Percentiles rank a stretch among this genome's conserved stretches.
Evolutionary conservation across 2,329 filamentous ascomycete genomes (phyloP).

Genomic region (Neofusicoccum cordaticola): DNA sequence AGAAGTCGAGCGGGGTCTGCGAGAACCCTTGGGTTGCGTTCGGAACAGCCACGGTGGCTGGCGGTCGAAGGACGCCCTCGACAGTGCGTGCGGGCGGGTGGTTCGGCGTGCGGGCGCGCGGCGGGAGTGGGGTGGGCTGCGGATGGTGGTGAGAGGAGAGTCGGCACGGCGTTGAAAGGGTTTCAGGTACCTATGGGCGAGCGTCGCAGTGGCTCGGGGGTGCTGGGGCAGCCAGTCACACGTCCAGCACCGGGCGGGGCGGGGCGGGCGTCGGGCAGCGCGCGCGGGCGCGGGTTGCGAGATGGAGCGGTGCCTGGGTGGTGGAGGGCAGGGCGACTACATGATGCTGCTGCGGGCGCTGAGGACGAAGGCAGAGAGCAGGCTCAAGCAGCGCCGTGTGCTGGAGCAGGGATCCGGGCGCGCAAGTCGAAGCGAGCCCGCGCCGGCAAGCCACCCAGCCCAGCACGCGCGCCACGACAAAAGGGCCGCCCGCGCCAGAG

Average conservation of each 20-base stretch:
- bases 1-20: conserved; percentile 23
- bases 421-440: conserved; percentile 7
- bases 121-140: neutral
- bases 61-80: neutral
- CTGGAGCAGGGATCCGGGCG: neutral
- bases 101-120: no score
- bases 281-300: neutral
- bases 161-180: neutral
- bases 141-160: neutral
- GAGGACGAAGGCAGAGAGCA: neutral
- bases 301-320: neutral
- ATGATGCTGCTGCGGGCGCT: neutral
- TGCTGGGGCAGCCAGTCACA: neutral
- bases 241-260: neutral
- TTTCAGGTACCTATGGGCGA: conserved; percentile 6
- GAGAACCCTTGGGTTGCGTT: conserved; percentile 23
- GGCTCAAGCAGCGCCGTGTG: neutral
- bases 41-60: conserved; percentile 31
- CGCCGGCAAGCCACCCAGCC: neutral
- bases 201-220: neutral
- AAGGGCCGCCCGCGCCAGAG: neutral
- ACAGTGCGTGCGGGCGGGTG: neutral
- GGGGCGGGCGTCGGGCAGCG: neutral
- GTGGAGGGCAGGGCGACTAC: neutral
- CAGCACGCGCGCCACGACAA: neutral